Conservation (phyloP, 2,329 filamentous ascomycete species). For the Monilinia fructigena region DNA sequence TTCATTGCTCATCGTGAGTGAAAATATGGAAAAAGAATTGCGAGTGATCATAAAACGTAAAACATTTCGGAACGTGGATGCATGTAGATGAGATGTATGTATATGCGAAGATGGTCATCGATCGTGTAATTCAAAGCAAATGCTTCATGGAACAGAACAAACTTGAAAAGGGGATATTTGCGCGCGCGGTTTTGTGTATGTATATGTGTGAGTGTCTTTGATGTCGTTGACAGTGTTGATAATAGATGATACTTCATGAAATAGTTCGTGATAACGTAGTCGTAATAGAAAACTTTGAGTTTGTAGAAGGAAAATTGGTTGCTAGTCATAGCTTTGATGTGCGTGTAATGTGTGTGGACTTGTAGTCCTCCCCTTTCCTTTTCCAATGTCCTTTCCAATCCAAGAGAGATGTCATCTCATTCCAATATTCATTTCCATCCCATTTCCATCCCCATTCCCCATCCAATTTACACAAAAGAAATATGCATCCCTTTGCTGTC, state of each 20-base stretch:
- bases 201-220: constrained; percentile 5
- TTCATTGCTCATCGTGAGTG: constrained; percentile 23
- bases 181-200: constrained; percentile 9
- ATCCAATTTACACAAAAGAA: constrained; percentile 18
- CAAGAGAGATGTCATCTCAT: constrained; percentile 18
- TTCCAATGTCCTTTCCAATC: constrained; percentile 18
- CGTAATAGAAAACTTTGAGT: constrained; percentile 17
- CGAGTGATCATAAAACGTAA: constrained; percentile 12
- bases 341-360: constrained; percentile 9
- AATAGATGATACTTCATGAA: constrained; percentile 22
- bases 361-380: constrained; percentile 10
- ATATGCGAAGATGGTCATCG: constrained; percentile 19
- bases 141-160: constrained; percentile 21
- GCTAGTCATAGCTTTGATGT: constrained; percentile 23
- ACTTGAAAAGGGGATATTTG: constrained; percentile 14
- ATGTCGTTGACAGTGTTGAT: constrained; percentile 1
- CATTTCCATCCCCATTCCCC: constrained; percentile 4
- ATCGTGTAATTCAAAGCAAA: constrained; percentile 21
- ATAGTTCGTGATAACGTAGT: constrained; percentile 25
- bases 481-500: constrained; percentile 23
- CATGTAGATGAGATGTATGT: neutral
- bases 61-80: constrained; percentile 11
- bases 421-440: constrained; percentile 10
- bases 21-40: neutral
- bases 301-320: constrained; percentile 22